These are phyloP conservation scores for Phytophthora fragariaefolia DNA, from an alignment of 352 stramenopile genomes.

Conservation along the genomic window DNA sequence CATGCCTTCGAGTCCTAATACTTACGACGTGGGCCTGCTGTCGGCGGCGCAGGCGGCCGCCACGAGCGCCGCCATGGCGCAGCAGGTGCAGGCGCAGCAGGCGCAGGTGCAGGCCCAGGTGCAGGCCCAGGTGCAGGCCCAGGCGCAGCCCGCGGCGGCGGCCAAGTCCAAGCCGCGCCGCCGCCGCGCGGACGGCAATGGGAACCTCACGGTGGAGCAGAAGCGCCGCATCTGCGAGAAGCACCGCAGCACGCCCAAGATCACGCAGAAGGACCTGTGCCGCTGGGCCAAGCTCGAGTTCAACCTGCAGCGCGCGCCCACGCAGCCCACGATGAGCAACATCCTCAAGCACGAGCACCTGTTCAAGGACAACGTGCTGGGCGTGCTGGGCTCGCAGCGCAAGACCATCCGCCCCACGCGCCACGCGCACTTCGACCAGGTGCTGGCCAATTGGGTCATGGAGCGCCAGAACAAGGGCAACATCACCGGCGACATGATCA, in stretches of 20 bases:
- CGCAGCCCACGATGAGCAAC: slow-evolving; percentile 82
- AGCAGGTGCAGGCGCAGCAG: slow-evolving; percentile 39
- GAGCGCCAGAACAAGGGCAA: slow-evolving; percentile 89
- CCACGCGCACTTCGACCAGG: slow-evolving; percentile 83
- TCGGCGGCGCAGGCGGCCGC: slow-evolving; percentile 26
- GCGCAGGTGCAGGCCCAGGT: slow-evolving; percentile 31
- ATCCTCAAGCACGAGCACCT: slow-evolving; percentile 90
- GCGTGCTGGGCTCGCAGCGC: slow-evolving; percentile 74
- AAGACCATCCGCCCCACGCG: slow-evolving; percentile 87
- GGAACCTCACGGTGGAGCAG: slow-evolving; percentile 89
- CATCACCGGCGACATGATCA: slow-evolving; percentile 91
- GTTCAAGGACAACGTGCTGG: slow-evolving; percentile 87
- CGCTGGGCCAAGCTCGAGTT: slow-evolving; percentile 92
- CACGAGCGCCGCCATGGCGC: slow-evolving; percentile 33
- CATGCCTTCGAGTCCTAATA: slow-evolving; percentile 90
- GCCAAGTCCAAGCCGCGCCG: slow-evolving; percentile 38
- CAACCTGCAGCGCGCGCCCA: slow-evolving; percentile 82
- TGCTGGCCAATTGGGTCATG: slow-evolving; percentile 91
- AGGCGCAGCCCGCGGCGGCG: not conserved
- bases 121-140: slow-evolving; percentile 15
- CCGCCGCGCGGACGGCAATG: slow-evolving; percentile 64
- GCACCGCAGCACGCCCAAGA: slow-evolving; percentile 85
- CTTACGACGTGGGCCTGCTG: slow-evolving; percentile 41
- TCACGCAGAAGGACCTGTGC: slow-evolving; percentile 89
- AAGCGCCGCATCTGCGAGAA: slow-evolving; percentile 91